A percentile compares a stretch with the other conserved stretches of the same genome.
These are phyloP conservation scores for Backusella liffmaniae DNA, from an alignment of 192 early-diverging fungal species.

Conservation along the genomic window DNA sequence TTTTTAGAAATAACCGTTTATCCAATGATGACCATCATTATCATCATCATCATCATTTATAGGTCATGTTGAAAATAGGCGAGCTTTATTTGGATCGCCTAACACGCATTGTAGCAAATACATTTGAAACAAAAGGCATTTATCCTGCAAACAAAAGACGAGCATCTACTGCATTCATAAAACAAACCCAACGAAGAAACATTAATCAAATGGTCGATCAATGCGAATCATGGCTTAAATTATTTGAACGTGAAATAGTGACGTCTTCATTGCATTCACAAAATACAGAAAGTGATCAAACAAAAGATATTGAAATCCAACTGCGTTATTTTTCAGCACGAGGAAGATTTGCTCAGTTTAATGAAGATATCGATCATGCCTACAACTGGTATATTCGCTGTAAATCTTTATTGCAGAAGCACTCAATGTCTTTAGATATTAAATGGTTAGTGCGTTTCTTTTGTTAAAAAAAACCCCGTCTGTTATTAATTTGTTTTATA, in stretches of 20 bases:
- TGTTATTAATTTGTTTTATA: not conserved
- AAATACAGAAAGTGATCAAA: not conserved
- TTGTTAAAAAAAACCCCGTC: not conserved
- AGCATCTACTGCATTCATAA: not conserved
- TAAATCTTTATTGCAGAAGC: not conserved
- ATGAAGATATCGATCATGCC: conserved; percentile 1
- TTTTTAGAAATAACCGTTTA: not conserved
- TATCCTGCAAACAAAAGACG: not conserved
- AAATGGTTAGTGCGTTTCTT: not conserved
- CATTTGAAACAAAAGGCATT: not conserved
- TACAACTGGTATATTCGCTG: not conserved
- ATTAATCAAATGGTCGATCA: not conserved
- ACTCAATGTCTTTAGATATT: not conserved
- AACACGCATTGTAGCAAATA: not conserved
- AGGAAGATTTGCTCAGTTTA: conserved; percentile 3
- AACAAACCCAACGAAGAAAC: not conserved
- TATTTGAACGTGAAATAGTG: conserved; percentile 1
- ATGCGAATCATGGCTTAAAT: not conserved
- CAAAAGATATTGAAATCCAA: not conserved
- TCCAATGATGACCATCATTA: not conserved
- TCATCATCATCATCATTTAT: not conserved
- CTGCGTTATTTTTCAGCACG: not conserved
- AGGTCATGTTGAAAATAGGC: conserved; percentile 12
- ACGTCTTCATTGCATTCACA: not conserved
- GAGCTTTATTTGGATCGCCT: conserved; percentile 17